Evolutionary conservation across 257 asterid species (phyloP).

Genomic region (Nicotiana otophora): DNA sequence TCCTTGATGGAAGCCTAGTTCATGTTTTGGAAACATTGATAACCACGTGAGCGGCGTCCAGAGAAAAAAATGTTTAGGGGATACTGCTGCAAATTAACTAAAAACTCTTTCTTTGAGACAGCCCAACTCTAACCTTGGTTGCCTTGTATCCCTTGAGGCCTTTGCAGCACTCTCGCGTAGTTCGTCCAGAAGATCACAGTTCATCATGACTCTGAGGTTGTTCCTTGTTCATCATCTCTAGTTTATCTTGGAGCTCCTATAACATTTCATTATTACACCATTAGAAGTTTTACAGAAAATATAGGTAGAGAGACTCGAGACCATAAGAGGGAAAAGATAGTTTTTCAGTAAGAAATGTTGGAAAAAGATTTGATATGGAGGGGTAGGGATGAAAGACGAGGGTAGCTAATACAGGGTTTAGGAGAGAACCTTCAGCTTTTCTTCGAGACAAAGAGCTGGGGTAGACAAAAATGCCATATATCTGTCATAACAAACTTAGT

Average conservation of each 20-base stretch:
- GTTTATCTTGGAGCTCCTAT: constrained; percentile 71
- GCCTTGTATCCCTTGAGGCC: background rate
- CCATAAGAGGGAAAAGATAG: background rate
- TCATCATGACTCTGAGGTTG: constrained; percentile 70
- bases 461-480: constrained; percentile 72
- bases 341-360: background rate
- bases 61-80: background rate
- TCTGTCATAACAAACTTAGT: constrained; percentile 37
- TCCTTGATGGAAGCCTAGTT: background rate
- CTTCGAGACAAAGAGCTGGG: constrained; percentile 74
- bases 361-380: background rate
- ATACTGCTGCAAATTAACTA: background rate
- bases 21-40: background rate
- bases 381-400: background rate
- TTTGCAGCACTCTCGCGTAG: background rate
- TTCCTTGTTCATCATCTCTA: constrained; percentile 53
- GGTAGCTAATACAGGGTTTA: background rate
- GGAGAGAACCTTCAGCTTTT: constrained; percentile 59
- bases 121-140: background rate
- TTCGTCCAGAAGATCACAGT: constrained; percentile 36
- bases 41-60: background rate
- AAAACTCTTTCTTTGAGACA: background rate
- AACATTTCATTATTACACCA: background rate
- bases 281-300: background rate
- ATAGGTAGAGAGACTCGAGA: background rate